phyloP scores from a whole-genome alignment of 148 eudicot species.

The Drosera capensis region DNA sequence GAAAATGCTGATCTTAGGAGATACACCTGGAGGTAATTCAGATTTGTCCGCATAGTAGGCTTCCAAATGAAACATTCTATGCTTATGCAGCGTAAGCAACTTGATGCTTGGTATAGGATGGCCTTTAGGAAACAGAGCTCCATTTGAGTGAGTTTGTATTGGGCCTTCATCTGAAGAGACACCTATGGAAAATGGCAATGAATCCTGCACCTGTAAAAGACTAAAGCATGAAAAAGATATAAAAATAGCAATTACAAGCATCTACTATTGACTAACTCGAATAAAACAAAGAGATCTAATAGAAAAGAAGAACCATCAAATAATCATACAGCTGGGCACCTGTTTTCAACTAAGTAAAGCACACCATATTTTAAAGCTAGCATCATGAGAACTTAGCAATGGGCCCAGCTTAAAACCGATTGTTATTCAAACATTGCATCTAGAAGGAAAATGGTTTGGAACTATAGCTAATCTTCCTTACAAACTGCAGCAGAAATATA shows the following conservation, averaged over 20 bases:
- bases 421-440: too few species aligned
- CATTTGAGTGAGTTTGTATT: constrained; percentile 24
- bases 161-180: constrained; percentile 42
- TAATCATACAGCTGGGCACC: too few species aligned
- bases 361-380: too few species aligned
- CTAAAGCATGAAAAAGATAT: constrained; percentile 6
- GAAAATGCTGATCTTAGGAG: constrained; percentile 47
- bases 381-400: too few species aligned
- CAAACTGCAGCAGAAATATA: too few species aligned
- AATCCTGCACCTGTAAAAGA: constrained; percentile 61
- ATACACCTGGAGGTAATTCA: constrained; percentile 60
- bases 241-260: background rate
- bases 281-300: too few species aligned
- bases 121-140: constrained; percentile 53
- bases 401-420: too few species aligned
- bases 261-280: background rate
- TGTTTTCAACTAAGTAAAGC: too few species aligned
- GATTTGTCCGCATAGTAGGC: constrained; percentile 46
- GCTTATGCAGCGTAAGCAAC: constrained; percentile 42
- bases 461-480: too few species aligned
- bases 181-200: constrained; percentile 70
- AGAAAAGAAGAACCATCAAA: too few species aligned
- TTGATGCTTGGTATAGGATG: constrained; percentile 75
- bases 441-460: too few species aligned
- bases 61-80: constrained; percentile 38